These are phyloP conservation scores for Colletotrichum sublineola DNA, from an alignment of 2,329 filamentous ascomycete genomes.

Conservation along the genomic window DNA sequence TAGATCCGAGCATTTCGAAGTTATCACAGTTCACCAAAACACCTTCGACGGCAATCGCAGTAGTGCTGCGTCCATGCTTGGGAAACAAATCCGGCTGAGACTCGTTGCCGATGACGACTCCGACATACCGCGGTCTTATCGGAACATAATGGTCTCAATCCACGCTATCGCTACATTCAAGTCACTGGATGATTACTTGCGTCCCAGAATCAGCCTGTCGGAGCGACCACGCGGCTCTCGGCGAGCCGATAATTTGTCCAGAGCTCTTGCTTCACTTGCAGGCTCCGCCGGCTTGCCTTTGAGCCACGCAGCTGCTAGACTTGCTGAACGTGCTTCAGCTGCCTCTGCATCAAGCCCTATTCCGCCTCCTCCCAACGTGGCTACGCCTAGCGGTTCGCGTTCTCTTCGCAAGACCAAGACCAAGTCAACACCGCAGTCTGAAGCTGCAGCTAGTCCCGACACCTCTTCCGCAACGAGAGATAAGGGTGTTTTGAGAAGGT, in stretches of 20 bases:
- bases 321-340: slow-evolving; percentile 60
- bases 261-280: slow-evolving; percentile 82
- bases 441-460: slow-evolving; percentile 58
- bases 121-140: slow-evolving; percentile 87
- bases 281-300: slow-evolving; percentile 75
- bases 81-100: slow-evolving; percentile 92
- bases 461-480: slow-evolving; percentile 65
- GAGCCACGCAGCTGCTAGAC: slow-evolving; percentile 60
- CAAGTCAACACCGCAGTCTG: slow-evolving; percentile 58
- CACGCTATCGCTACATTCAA: slow-evolving; percentile 99
- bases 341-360: slow-evolving; percentile 53
- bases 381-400: slow-evolving; percentile 61
- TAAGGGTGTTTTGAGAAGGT: slow-evolving; percentile 72
- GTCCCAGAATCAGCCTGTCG: slow-evolving; percentile 86
- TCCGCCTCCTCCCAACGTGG: slow-evolving; percentile 52
- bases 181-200: slow-evolving; percentile 93
- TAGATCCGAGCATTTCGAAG: slow-evolving; percentile 97
- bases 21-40: slow-evolving; percentile 94
- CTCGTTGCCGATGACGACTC: slow-evolving; percentile 91
- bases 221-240: slow-evolving; percentile 78
- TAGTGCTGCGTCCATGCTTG: slow-evolving; percentile 94
- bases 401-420: slow-evolving; percentile 61
- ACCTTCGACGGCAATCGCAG: slow-evolving; percentile 90
- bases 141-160: slow-evolving; percentile 98
- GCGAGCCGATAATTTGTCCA: slow-evolving; percentile 72